Evolutionary conservation across 768 basidiomycete genomes (phyloP).

Genomic region (Suillus placidus): DNA sequence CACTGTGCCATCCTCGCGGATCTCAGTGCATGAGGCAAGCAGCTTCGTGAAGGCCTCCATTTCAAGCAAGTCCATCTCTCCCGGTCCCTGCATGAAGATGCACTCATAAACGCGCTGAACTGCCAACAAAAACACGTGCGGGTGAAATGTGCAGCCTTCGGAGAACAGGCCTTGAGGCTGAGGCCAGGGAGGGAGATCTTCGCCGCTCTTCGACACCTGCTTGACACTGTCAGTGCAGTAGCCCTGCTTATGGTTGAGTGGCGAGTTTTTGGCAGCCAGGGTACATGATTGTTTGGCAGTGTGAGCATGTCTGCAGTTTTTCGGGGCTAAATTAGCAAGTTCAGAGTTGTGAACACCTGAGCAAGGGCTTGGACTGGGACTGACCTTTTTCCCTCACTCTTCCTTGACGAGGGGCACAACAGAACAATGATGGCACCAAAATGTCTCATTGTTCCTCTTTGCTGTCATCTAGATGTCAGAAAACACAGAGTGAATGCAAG

Average conservation of each 20-base stretch:
- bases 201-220: neutral
- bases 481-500: too few species aligned
- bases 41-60: neutral
- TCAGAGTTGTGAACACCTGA: constrained; percentile 6
- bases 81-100: neutral
- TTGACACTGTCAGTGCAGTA: constrained; percentile 6
- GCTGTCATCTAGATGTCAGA: too few species aligned
- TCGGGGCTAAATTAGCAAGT: constrained; percentile 1
- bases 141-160: neutral
- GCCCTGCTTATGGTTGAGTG: constrained; percentile 7
- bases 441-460: too few species aligned
- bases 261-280: constrained; percentile 6
- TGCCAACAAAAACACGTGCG: neutral
- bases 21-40: neutral
- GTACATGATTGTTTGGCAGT: constrained; percentile 11
- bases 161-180: constrained; percentile 12
- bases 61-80: neutral
- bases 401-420: too few species aligned
- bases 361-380: constrained; percentile 8
- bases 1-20: neutral
- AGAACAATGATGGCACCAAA: too few species aligned
- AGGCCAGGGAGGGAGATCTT: constrained; percentile 10
- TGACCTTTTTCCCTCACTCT: neutral
- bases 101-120: neutral
- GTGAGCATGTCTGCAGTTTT: constrained; percentile 2